These are phyloP conservation scores for Podaxis mareebaensis DNA, from an alignment of 768 basidiomycete genomes.

Conservation along the genomic window DNA sequence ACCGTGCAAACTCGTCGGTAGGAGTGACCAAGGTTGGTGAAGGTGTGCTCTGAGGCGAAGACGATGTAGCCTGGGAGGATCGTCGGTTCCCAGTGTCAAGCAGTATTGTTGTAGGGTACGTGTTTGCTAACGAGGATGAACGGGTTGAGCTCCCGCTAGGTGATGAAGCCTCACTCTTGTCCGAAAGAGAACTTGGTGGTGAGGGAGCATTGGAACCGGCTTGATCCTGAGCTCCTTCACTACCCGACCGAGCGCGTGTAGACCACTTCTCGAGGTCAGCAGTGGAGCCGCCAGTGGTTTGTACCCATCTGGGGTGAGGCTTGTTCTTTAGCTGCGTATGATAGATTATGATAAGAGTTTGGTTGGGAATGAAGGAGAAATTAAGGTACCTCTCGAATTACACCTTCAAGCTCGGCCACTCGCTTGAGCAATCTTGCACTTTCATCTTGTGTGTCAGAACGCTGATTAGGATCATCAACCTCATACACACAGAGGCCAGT, in stretches of 20 bases:
- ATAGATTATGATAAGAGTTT: conserved; percentile 17
- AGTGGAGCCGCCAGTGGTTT: conserved; percentile 38
- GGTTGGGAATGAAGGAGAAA: conserved; percentile 35
- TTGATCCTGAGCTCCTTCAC: conserved; percentile 19
- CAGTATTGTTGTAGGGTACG: conserved; percentile 22
- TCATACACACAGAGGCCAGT: conserved; percentile 86
- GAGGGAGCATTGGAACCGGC: conserved; percentile 29
- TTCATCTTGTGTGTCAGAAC: conserved; percentile 59
- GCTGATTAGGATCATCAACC: conserved; percentile 71
- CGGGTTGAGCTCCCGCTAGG: conserved; percentile 17
- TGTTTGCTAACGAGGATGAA: conserved; percentile 21
- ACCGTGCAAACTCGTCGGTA: conserved; percentile 41
- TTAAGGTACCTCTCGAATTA: conserved; percentile 68
- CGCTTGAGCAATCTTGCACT: conserved; percentile 65
- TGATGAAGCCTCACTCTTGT: conserved; percentile 25
- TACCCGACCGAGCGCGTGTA: conserved; percentile 21
- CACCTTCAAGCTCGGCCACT: conserved; percentile 81
- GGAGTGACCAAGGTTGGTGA: conserved; percentile 46
- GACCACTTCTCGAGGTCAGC: conserved; percentile 30
- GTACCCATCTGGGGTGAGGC: conserved; percentile 68
- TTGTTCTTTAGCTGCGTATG: conserved; percentile 63
- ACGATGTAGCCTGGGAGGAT: conserved; percentile 29
- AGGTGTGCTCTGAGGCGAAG: conserved; percentile 36
- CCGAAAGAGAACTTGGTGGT: conserved; percentile 32
- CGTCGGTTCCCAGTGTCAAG: conserved; percentile 28